Evolutionary conservation across 2,329 filamentous ascomycete species (phyloP).

Genomic region (Venturia pyrina): DNA sequence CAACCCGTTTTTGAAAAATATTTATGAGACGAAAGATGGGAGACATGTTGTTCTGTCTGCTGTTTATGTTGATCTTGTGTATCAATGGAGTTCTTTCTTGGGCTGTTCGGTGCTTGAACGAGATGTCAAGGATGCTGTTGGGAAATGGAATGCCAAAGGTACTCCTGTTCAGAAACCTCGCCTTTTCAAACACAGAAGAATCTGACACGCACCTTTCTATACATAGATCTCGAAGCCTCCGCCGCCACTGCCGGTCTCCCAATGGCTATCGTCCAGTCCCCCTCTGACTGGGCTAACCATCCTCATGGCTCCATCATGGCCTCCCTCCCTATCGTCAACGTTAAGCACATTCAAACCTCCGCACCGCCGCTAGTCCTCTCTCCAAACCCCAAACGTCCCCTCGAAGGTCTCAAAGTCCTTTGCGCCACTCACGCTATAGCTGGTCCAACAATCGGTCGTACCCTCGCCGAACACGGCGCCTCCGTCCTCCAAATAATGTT

Average conservation of each 20-base stretch:
- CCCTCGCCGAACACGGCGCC: conserved; percentile 4
- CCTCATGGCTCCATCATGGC: neutral
- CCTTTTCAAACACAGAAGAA: neutral
- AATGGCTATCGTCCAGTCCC: neutral
- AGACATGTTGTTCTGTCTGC: neutral
- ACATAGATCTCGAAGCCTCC: neutral
- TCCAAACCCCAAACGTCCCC: neutral
- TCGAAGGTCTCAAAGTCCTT: conserved; percentile 3
- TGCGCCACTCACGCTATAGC: conserved; percentile 2
- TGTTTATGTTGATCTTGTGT: conserved; percentile 4
- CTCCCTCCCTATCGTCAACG: neutral
- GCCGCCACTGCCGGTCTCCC: neutral
- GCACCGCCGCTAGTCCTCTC: neutral
- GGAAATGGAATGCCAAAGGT: neutral
- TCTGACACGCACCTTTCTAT: neutral
- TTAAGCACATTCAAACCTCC: neutral
- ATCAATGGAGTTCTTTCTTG: conserved; percentile 1
- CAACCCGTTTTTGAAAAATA: neutral
- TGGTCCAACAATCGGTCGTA: neutral
- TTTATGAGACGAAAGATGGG: conserved; percentile 1
- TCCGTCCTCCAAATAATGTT: conserved; percentile 3
- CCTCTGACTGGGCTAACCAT: neutral
- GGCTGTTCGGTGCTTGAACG: neutral
- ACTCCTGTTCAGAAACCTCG: neutral
- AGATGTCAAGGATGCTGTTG: neutral